Evolutionary conservation across 805 yeast species (phyloP), one percentile per base, ranked within the genome.

Genomic region (Spathaspora gorwiae): DNA sequence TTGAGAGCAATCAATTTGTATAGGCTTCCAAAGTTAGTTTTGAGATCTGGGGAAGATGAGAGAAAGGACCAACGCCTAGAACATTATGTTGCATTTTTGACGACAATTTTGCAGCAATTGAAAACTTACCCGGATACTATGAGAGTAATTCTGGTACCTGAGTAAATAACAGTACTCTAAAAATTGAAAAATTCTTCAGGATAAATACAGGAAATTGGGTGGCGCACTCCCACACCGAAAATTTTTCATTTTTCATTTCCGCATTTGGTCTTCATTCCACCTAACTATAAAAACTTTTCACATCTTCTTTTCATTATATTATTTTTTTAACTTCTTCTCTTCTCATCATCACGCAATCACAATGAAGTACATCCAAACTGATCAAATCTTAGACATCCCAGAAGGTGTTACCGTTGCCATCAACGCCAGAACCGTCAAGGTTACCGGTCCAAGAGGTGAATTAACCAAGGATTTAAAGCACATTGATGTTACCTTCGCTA

Each of bases 361-460:
- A 63, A 79, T 79, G 96, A 87, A 87, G 79, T 85, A 80, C 87
- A 81, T 87, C 66, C 87, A 83, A 73, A 83, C 94, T 55, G 95
- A 87, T 70, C 94, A 87, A 79, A 66, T 73, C 69, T 79, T 88
- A 68, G 86, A 80, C 34, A 68, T 79, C 73, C 98, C 99, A 75
- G 95, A 87, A 75, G 96, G 87, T 67, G 99, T 94, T 56, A 79
- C 84, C 63, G 87, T 94, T 61, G 74, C 76, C 70, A 92, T 94
- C 83, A 87, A 89, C 75, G 81, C 98, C 73, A 88, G 99, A 80
- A 62, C 66, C 66, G 75, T 94, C 71, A 83, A 82, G 63, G 98
- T 94, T 60, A 80, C 85, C 65, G 99, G 99, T 62, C 99, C 99
- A 79, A 90, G 98, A 81, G 99, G 99, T 77, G 78, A 80, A 59